A percentile compares a stretch with the other conserved stretches of the same genome.
Conservation (phyloP, 2,329 filamentous ascomycete species). For the Cercospora nicotianae region DNA sequence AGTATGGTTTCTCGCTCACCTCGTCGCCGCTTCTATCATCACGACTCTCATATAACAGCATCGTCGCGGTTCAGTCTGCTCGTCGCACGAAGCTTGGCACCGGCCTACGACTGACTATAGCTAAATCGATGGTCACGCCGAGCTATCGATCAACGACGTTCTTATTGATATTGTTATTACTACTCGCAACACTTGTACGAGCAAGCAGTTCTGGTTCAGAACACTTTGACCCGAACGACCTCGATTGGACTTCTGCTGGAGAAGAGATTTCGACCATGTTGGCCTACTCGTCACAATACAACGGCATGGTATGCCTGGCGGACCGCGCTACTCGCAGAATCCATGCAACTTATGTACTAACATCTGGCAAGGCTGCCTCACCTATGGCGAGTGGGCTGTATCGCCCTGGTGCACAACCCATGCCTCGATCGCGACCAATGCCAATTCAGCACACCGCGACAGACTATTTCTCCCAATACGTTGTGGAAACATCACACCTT, state of each 20-base stretch:
- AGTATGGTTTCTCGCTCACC: conserved; percentile 4
- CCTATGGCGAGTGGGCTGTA: conserved; percentile 2
- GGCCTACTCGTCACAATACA: conserved; percentile 10
- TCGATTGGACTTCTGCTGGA: conserved; percentile 13
- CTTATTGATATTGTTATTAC: conserved; percentile 5
- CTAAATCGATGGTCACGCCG: conserved; percentile 11
- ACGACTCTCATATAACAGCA: background rate
- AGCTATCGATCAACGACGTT: conserved; percentile 12
- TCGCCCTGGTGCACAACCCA: background rate
- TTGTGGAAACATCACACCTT: background rate
- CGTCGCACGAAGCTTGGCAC: background rate
- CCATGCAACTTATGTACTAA: background rate
- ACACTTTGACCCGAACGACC: conserved; percentile 11
- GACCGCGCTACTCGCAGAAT: background rate
- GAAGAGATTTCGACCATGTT: conserved; percentile 16
- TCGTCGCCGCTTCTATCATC: conserved; percentile 2
- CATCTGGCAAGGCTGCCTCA: conserved; percentile 4
- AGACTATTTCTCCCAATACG: background rate
- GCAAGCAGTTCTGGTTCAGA: conserved; percentile 14
- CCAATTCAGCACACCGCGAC: background rate
- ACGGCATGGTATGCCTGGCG: conserved; percentile 15
- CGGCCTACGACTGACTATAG: background rate
- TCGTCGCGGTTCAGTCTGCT: background rate
- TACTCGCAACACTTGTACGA: conserved; percentile 9
- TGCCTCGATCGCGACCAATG: background rate